Conservation (phyloP, 2,329 filamentous ascomycete species). For the Fusarium sp. region DNA sequence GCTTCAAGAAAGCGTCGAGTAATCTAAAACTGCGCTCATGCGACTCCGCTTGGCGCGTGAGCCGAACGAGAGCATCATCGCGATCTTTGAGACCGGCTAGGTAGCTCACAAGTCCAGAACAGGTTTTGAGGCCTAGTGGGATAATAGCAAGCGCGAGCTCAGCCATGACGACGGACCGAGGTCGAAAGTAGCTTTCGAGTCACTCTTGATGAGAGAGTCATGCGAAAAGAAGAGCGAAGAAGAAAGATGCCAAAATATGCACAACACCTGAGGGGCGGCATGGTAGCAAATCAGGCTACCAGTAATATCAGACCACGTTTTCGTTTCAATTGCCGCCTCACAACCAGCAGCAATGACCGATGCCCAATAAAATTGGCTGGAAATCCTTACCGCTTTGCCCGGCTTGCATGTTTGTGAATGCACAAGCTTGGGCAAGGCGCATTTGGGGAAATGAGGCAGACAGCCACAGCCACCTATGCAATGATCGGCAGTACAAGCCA, state of each 20-base stretch:
- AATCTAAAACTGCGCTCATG: background rate
- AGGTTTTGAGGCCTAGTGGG: background rate
- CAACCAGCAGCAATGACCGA: background rate
- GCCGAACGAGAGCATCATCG: background rate
- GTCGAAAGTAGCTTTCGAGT: too few relatives aligned
- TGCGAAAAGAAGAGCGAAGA: background rate
- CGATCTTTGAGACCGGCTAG: background rate
- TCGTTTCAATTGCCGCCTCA: background rate
- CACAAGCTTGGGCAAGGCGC: too few relatives aligned
- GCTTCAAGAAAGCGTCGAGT: background rate
- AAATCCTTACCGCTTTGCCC: too few relatives aligned
- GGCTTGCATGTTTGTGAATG: too few relatives aligned
- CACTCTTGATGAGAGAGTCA: too few relatives aligned
- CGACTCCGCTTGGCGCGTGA: background rate
- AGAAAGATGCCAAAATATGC: too few relatives aligned
- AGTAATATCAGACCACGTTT: slow-evolving; percentile 1
- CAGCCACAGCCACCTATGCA: too few relatives aligned
- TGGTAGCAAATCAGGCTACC: background rate
- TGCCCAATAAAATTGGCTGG: background rate
- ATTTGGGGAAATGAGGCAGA: too few relatives aligned
- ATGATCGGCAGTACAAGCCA: too few relatives aligned
- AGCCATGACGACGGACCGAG: background rate
- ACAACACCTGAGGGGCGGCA: background rate
- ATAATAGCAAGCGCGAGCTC: slow-evolving; percentile 13
- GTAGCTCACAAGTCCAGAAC: slow-evolving; percentile 1